These are phyloP conservation scores for Isabelozyma rhagii DNA, from an alignment of 805 yeast species.

Conservation along the genomic window DNA sequence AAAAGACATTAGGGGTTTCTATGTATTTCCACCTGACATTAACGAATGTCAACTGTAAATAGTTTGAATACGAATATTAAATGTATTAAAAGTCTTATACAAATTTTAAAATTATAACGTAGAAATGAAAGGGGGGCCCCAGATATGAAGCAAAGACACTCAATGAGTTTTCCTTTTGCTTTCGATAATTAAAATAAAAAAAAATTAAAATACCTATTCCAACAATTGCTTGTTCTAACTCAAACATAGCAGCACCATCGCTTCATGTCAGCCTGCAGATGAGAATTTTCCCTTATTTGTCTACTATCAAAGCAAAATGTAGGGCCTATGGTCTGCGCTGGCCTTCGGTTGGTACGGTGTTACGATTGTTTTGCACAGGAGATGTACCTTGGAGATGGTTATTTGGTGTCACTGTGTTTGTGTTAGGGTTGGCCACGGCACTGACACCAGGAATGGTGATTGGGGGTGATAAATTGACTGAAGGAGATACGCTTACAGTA, in stretches of 20 bases:
- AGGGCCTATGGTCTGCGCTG: neutral
- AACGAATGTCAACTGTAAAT: neutral
- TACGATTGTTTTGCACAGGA: neutral
- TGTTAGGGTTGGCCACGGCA: neutral
- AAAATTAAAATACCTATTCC: too few relatives aligned
- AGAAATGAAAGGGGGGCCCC: neutral
- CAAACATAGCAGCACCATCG: too few relatives aligned
- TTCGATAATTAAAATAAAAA: too few relatives aligned
- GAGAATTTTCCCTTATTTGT: too few relatives aligned
- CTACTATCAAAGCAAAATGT: too few relatives aligned
- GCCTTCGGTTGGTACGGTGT: neutral
- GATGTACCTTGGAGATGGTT: neutral
- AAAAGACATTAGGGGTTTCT: slow-evolving; percentile 30
- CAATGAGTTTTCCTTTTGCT: too few relatives aligned
- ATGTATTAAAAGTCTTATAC: neutral
- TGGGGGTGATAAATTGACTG: neutral
- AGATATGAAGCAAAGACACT: too few relatives aligned
- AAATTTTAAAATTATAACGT: neutral
- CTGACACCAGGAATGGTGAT: neutral
- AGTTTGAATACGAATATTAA: neutral
- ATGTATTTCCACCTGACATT: too few relatives aligned
- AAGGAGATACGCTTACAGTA: neutral
- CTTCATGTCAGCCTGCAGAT: too few relatives aligned
- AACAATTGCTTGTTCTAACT: too few relatives aligned
- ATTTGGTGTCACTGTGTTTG: neutral